Conservation (phyloP, 2,329 filamentous ascomycete genomes). For the Clarireedia hainanense region DNA sequence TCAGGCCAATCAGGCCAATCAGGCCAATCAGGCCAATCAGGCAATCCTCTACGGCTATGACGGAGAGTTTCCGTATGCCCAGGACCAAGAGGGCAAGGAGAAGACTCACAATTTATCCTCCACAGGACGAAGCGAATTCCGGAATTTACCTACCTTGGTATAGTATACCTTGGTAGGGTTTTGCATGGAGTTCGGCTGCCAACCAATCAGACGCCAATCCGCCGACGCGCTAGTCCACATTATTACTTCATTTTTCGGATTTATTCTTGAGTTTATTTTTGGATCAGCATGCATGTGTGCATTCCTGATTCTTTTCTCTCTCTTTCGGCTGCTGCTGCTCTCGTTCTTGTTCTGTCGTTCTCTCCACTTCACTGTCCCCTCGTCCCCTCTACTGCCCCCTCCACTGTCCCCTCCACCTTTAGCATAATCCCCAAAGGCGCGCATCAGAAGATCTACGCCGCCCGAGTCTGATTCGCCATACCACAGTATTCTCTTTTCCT, state of each 20-base stretch:
- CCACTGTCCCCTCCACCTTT: neutral
- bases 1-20: neutral
- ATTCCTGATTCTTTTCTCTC: neutral
- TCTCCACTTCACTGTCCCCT: too few species aligned
- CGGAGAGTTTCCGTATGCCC: neutral
- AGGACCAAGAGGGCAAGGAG: too few species aligned
- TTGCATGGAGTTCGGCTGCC: too few species aligned
- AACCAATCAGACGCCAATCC: neutral
- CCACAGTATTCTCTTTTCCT: neutral
- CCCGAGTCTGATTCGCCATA: slow-evolving; percentile 5
- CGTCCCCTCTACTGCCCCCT: too few species aligned
- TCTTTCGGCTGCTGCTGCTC: too few species aligned
- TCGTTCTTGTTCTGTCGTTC: too few species aligned
- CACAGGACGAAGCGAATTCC: too few species aligned
- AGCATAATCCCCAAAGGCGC: neutral
- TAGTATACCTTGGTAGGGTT: too few species aligned
- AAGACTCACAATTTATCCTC: too few species aligned
- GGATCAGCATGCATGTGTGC: slow-evolving; percentile 3
- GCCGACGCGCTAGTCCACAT: too few species aligned
- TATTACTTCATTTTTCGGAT: neutral
- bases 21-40: neutral
- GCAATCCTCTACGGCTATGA: neutral
- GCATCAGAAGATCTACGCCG: slow-evolving; percentile 10
- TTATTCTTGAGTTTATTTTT: neutral
- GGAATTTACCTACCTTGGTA: too few species aligned